Evolutionary conservation across 1,284 basidiomycete species (phyloP), one percentile per base, ranked within the genome.

Genomic region (Cryptococcus deneoformans): DNA sequence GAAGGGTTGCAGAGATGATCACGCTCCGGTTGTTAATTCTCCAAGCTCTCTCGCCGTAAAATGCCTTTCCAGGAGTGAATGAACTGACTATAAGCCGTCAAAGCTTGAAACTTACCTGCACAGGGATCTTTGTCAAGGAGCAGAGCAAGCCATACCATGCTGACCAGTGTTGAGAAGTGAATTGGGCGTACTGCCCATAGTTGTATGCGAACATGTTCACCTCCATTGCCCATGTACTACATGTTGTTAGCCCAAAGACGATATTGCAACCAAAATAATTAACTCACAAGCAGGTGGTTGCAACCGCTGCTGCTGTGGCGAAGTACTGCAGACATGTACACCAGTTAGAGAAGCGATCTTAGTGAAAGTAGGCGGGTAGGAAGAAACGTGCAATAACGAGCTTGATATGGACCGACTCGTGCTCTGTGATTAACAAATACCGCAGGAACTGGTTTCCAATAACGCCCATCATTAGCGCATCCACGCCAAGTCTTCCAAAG

Each of bases 21-120:
- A 46, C 16, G 24, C 53, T 56, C 20, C 60, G 29, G 11, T 53
- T 53, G 16, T 61, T 58, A 36, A 61, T 53, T 24, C 60, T 50
- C 57, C 60, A 61, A 12, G 60, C 60, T 54, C 60, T 47, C 50
- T 61, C 60, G 24, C 53, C 60, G 39, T 61, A 61, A 48, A 61
- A 58, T 16, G 52, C 46, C 60, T 58, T 20, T 29, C 20, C 12
- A 11, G 6, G 2, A 29, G 29, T 29, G 29, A 5, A 5, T 29
- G 29, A 29, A 29, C 29, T 29, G 29, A 29, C 29, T 5, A 29
- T 29, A 29, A 29, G 5, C 29, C 29, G 29, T 29, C 29, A 29
- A 29, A 29, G 29, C 29, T 29, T 29, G 29, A 5, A 3, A 53
- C 60, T 49, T 47, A 61, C 60, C 46, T 61, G 60, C 1, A 61